Percentiles rank a stretch among this genome's conserved stretches.
phyloP scores from a whole-genome alignment of 2,329 filamentous ascomycete species.

The Biscogniauxia marginata region DNA sequence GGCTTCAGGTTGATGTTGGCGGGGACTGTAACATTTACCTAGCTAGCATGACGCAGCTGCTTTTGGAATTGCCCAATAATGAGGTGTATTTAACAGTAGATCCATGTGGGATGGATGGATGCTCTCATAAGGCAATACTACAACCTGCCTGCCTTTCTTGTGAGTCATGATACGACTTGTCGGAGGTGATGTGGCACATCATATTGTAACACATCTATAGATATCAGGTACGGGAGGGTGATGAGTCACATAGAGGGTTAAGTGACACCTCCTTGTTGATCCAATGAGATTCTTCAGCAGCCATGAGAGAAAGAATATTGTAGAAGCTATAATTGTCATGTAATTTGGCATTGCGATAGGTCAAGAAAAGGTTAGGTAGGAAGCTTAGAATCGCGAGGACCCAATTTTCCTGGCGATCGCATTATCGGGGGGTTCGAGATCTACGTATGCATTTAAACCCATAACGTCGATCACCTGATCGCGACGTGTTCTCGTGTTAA shows the following conservation, averaged over 20 bases:
- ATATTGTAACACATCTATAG: not conserved
- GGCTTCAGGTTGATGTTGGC: not conserved
- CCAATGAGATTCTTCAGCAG: too few relatives aligned
- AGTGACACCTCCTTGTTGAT: too few relatives aligned
- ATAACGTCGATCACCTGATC: conserved; percentile 14
- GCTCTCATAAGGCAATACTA: too few relatives aligned
- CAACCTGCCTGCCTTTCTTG: not conserved
- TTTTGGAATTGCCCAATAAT: not conserved
- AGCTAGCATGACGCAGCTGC: not conserved
- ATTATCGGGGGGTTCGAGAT: not conserved
- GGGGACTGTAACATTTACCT: not conserved
- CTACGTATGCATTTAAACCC: conserved; percentile 1
- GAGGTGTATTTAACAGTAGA: too few relatives aligned
- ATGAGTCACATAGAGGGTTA: not conserved
- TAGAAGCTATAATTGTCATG: not conserved
- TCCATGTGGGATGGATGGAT: not conserved
- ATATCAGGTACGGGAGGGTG: not conserved
- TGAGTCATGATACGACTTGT: not conserved
- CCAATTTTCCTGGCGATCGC: not conserved
- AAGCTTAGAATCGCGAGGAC: too few relatives aligned
- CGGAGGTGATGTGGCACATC: not conserved
- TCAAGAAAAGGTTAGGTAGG: too few relatives aligned
- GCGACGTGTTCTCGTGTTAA: conserved; percentile 23
- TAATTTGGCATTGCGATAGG: not conserved
- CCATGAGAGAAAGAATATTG: not conserved